phyloP scores from a whole-genome alignment of 2,329 filamentous ascomycete genomes.

The Colletotrichum magnum region DNA sequence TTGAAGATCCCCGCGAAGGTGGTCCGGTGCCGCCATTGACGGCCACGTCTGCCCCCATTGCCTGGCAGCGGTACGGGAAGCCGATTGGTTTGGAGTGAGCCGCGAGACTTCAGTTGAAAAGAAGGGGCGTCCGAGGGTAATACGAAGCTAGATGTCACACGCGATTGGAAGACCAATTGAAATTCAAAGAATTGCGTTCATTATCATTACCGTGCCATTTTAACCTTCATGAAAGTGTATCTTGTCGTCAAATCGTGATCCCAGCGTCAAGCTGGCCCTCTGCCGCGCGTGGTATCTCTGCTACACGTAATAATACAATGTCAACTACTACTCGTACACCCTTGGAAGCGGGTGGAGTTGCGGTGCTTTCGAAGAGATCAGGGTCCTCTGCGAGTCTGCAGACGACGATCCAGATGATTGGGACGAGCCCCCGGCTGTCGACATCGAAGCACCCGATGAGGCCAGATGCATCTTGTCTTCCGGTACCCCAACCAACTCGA shows the following conservation, averaged over 20 bases:
- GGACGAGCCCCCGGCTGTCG: conserved; percentile 27
- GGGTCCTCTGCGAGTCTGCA: conserved; percentile 21
- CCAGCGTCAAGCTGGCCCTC: conserved; percentile 13
- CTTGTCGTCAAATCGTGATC: conserved; percentile 15
- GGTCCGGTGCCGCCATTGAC: conserved; percentile 23
- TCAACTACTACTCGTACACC: neutral
- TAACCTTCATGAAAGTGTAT: conserved; percentile 8
- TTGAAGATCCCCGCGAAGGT: conserved; percentile 45
- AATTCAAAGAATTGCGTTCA: neutral
- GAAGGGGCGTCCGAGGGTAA: neutral
- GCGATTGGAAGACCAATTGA: conserved; percentile 1
- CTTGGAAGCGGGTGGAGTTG: neutral
- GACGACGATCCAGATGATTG: conserved; percentile 25
- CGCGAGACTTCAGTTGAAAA: too few species aligned
- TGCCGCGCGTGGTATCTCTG: neutral
- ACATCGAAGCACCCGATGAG: conserved; percentile 28
- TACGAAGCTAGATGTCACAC: neutral
- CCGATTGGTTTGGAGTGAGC: conserved; percentile 27
- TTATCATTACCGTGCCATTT: conserved; percentile 11
- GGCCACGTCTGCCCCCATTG: conserved; percentile 32
- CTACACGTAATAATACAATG: neutral
- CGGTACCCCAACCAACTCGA: neutral
- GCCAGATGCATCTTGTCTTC: conserved; percentile 18
- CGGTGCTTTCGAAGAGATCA: neutral
- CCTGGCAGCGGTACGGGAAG: conserved; percentile 33